phyloP scores from a whole-genome alignment of 345 rosid genomes.

The Arabis hirsuta region DNA sequence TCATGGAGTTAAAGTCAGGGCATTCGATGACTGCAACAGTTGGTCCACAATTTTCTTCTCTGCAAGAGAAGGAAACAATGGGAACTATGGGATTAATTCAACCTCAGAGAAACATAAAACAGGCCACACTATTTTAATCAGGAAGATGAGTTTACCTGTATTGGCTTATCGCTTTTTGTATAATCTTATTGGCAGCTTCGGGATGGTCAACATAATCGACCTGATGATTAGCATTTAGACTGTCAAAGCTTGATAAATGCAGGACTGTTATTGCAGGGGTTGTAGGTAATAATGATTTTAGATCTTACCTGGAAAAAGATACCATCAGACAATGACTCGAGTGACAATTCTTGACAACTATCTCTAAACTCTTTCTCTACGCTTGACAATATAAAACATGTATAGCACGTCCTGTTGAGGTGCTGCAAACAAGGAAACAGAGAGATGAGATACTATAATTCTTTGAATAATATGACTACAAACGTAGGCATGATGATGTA shows the following conservation, averaged over 20 bases:
- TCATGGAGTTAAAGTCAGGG: constrained; percentile 64
- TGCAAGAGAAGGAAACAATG: constrained; percentile 46
- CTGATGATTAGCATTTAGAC: constrained; percentile 49
- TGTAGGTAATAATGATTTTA: constrained; percentile 18
- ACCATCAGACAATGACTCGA: constrained; percentile 54
- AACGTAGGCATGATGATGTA: neutral
- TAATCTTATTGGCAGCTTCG: constrained; percentile 70
- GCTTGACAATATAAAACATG: constrained; percentile 65
- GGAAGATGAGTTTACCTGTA: constrained; percentile 56
- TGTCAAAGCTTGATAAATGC: constrained; percentile 19
- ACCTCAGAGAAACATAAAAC: constrained; percentile 39
- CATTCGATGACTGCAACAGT: constrained; percentile 76
- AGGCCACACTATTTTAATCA: constrained; percentile 21
- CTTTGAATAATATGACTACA: constrained; percentile 7
- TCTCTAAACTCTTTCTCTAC: constrained; percentile 87
- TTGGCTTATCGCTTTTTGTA: constrained; percentile 79
- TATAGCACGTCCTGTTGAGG: constrained; percentile 75
- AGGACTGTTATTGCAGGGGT: constrained; percentile 28
- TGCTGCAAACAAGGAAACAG: constrained; percentile 51
- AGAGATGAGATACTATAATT: constrained; percentile 16
- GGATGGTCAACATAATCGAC: constrained; percentile 76
- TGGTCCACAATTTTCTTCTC: constrained; percentile 83
- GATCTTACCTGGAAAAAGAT: constrained; percentile 63
- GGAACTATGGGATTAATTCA: neutral
- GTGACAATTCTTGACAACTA: constrained; percentile 73